A percentile compares a stretch with the other conserved stretches of the same genome.
Conservation (phyloP, 768 basidiomycete species). For the Mycena indigotica region DNA sequence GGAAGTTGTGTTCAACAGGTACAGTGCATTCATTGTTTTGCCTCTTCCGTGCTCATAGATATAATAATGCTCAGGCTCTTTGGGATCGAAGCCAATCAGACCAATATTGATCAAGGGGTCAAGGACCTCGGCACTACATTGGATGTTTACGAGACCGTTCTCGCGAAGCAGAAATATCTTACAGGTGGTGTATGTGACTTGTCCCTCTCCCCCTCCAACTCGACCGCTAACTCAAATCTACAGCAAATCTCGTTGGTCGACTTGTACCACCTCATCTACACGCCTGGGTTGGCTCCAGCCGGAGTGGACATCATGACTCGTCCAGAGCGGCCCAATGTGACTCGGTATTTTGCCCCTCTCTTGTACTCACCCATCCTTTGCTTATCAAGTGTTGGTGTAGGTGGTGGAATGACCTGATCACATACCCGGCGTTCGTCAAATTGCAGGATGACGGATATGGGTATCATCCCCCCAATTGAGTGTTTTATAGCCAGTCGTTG, state of each 20-base stretch:
- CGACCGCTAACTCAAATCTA: background rate
- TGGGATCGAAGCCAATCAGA: too few species aligned
- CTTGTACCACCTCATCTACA: constrained; percentile 50
- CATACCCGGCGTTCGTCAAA: constrained; percentile 2
- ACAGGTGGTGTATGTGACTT: too few species aligned
- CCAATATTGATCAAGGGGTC: too few species aligned
- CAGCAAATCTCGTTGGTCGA: constrained; percentile 51
- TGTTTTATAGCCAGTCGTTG: too few species aligned
- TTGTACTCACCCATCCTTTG: background rate
- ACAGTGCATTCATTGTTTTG: background rate
- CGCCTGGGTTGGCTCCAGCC: constrained; percentile 3
- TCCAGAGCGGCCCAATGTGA: constrained; percentile 37
- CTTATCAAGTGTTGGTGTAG: too few species aligned
- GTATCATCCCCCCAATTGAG: too few species aligned
- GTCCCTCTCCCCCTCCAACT: background rate
- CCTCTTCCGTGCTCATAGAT: background rate
- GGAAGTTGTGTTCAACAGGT: background rate
- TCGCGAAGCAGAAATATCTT: too few species aligned
- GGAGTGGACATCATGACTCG: constrained; percentile 30
- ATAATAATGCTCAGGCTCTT: too few species aligned
- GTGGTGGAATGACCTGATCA: constrained; percentile 27
- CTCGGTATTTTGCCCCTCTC: constrained; percentile 30
- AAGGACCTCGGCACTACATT: too few species aligned
- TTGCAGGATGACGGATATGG: background rate
- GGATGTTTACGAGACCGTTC: too few species aligned